These are phyloP conservation scores for Trifolium subterraneum DNA, from an alignment of 306 rosid genomes.

Conservation along the genomic window DNA sequence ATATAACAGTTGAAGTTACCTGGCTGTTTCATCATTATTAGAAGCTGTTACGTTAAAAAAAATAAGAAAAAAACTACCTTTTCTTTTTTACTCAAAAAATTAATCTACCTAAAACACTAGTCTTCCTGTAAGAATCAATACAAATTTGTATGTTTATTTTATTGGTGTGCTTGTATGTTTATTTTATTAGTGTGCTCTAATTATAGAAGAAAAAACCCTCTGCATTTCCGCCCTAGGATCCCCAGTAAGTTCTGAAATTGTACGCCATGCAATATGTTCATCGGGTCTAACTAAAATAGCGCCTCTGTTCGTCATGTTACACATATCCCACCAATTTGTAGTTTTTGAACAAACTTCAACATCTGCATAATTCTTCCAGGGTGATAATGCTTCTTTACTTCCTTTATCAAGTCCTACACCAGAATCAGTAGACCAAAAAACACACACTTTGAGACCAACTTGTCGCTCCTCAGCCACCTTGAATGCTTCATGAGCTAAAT, in stretches of 20 bases:
- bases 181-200: conserved; percentile 42
- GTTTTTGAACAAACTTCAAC: conserved; percentile 54
- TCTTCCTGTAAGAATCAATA: conserved; percentile 31
- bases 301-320: conserved; percentile 70
- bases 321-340: conserved; percentile 75
- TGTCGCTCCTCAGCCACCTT: conserved; percentile 66
- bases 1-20: not conserved
- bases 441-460: conserved; percentile 60
- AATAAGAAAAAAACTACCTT: no score
- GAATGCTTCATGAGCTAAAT: conserved; percentile 67
- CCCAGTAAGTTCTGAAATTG: conserved; percentile 53
- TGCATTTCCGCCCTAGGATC: conserved; percentile 67
- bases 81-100: not conserved
- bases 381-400: conserved; percentile 55
- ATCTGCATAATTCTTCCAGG: conserved; percentile 70
- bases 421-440: conserved; percentile 67
- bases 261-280: conserved; percentile 84
- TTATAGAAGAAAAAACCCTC: conserved; percentile 63
- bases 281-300: conserved; percentile 86
- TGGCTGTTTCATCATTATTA: not conserved
- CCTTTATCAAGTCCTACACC: conserved; percentile 46
- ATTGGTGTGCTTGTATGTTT: conserved; percentile 15
- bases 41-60: not conserved
- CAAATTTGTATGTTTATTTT: conserved; percentile 12
- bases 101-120: not conserved